Evolutionary conservation across 495 filamentous ascomycete species (phyloP), one percentile per base, ranked within the genome.

Genomic region (Aspergillus kassunensis): DNA sequence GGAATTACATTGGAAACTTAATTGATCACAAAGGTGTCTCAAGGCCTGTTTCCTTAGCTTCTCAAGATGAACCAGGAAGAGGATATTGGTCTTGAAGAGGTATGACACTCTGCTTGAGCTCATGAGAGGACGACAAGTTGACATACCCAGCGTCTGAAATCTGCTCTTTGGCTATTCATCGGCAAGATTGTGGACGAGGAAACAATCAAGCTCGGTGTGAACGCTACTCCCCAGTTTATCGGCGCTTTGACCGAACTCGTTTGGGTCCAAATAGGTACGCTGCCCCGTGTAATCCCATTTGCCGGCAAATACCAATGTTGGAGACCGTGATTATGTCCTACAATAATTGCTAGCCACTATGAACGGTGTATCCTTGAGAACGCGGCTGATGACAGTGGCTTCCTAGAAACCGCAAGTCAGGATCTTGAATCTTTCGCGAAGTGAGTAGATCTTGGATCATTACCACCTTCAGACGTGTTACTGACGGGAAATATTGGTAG

Each of bases 201-300:
- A 64, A 87, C 84, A 24, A 70, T 93, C 30, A 76, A 76, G 20
- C 75, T 87, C 11, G 85, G 87, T 61, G 78, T 86, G 52, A 96
- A 92, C 68, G 90, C 91, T 2, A 97, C 91, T 1, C 91, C 91
- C 6, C 91, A 97, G 63, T 98, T 97, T 69, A 97, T 96, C 59
- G 91, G 83, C 9, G 90, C 90, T 0, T 69, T 97, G 64, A 95
- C 89, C 0, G 91, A 97, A 71, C 77, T 97, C 75, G 86, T 92
- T 21, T 97, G 87, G 87, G 74, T 81, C 11, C 93, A 98, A 57
- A 88, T 96, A 51, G 88, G 90, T 90, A 79, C 58, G 68, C 58
- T n/a, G 9, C 20, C 44, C 39, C 39, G 21, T 18, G 18, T 31
- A 31, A 41, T 41, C 19, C 10, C 18, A 18, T n/a, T n/a, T n/a